A percentile compares a stretch with the other conserved stretches of the same genome.
phyloP scores from a whole-genome alignment of 257 asterid genomes.

The Rubia yunnanensis region DNA sequence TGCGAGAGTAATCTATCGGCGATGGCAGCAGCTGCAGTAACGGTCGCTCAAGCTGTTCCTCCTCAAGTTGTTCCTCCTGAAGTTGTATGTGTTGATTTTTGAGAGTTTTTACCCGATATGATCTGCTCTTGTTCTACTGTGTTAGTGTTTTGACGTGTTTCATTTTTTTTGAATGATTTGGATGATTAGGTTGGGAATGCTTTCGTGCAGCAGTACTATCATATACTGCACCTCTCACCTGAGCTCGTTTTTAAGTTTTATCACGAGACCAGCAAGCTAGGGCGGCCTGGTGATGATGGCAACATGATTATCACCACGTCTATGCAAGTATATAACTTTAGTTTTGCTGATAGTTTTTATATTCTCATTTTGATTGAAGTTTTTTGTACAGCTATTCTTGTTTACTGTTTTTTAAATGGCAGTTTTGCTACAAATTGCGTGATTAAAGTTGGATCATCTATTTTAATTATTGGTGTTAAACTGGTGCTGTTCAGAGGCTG shows the following conservation, averaged over 20 bases:
- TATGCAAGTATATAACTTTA: conserved; percentile 51
- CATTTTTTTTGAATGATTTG: neutral
- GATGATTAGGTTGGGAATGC: conserved; percentile 71
- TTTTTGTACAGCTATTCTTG: neutral
- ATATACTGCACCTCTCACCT: conserved; percentile 73
- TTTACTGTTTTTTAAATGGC: neutral
- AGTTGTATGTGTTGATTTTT: conserved; percentile 40
- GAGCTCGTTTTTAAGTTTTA: conserved; percentile 64
- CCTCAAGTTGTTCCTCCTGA: conserved; percentile 64
- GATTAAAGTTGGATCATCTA: neutral
- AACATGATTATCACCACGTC: conserved; percentile 68
- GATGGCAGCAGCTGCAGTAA: conserved; percentile 45
- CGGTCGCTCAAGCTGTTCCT: conserved; percentile 37
- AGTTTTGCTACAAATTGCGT: neutral
- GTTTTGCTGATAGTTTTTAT: neutral
- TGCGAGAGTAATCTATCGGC: conserved; percentile 22
- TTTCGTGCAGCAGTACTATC: conserved; percentile 83
- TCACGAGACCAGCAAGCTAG: conserved; percentile 75
- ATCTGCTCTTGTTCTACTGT: neutral
- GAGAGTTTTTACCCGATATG: no score
- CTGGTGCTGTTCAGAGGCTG: neutral
- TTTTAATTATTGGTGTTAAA: neutral
- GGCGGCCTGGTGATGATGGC: conserved; percentile 82
- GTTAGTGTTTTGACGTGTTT: neutral
- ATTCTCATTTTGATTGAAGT: neutral